Percentiles rank a stretch among this genome's conserved stretches.
Conservation (phyloP, 1,284 basidiomycete species). For the Mycena sp. region DNA sequence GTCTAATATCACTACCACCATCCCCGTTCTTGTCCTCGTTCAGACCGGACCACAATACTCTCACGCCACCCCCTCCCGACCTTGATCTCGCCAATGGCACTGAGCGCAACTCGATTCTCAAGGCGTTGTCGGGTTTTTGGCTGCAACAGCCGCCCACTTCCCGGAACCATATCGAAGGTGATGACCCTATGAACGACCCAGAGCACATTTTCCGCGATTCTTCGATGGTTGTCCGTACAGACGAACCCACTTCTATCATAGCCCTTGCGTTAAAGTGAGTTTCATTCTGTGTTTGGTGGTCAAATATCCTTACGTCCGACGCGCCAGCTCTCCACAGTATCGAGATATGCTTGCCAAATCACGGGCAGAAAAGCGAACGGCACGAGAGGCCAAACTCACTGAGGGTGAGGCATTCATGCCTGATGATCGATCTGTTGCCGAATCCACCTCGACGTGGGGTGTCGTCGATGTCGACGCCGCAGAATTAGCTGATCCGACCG, state of each 20-base stretch:
- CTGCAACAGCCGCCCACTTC: conserved; percentile 61
- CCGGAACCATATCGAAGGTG: conserved; percentile 61
- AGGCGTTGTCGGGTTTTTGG: conserved; percentile 89
- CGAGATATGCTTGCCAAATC: conserved; percentile 84
- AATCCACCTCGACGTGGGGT: conserved; percentile 87
- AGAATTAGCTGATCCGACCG: conserved; percentile 75
- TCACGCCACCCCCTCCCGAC: conserved; percentile 65
- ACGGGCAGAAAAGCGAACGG: conserved; percentile 74
- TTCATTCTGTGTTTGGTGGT: not conserved
- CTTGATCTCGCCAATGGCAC: conserved; percentile 61
- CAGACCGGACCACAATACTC: conserved; percentile 44
- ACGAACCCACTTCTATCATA: conserved; percentile 98
- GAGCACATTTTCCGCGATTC: conserved; percentile 97
- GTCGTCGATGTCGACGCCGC: conserved; percentile 81
- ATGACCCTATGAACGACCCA: conserved; percentile 76
- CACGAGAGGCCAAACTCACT: conserved; percentile 71
- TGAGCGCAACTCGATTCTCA: conserved; percentile 84
- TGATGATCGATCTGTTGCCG: conserved; percentile 81
- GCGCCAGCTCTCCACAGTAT: conserved; percentile 84
- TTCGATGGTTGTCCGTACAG: conserved; percentile 94
- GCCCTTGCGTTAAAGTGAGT: conserved; percentile 91
- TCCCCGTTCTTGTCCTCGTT: conserved; percentile 62
- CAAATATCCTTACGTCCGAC: too few species aligned
- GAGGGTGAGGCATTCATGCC: conserved; percentile 89
- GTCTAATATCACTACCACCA: conserved; percentile 55